Percentiles rank a stretch among this genome's conserved stretches.
Evolutionary conservation across 495 filamentous ascomycete species (phyloP).

Genomic region (Aspergillus hancockii): DNA sequence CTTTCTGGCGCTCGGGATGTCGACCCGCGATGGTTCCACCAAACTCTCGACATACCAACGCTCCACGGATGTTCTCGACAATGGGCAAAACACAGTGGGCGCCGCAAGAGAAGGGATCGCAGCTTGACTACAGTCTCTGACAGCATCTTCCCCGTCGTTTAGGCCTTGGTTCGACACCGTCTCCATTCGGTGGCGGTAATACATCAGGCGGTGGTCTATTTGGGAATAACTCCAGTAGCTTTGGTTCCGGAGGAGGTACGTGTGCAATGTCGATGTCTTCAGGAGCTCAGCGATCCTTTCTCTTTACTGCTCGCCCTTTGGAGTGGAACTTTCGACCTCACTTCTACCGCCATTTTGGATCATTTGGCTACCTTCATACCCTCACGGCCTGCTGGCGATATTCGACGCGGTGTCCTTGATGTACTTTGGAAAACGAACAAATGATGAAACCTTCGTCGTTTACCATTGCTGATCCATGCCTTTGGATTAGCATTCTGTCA

Average conservation of each 20-base stretch:
- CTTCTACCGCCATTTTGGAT: not conserved
- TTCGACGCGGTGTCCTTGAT: not conserved
- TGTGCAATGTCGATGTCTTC: constrained; percentile 33
- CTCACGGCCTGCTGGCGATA: not conserved
- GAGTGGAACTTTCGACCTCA: constrained; percentile 12
- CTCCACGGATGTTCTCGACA: constrained; percentile 31
- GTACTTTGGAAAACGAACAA: not conserved
- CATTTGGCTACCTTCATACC: not conserved
- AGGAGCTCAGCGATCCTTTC: constrained; percentile 37
- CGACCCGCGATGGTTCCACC: constrained; percentile 35
- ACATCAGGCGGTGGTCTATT: constrained; percentile 43
- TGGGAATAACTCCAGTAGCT: constrained; percentile 51
- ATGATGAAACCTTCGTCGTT: not conserved
- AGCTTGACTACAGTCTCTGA: constrained; percentile 44
- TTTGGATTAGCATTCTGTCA: constrained; percentile 22
- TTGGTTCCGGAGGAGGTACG: constrained; percentile 60
- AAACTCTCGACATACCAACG: constrained; percentile 17
- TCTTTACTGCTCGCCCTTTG: constrained; percentile 16
- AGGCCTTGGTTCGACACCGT: constrained; percentile 60
- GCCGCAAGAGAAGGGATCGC: constrained; percentile 47
- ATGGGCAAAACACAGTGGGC: constrained; percentile 28
- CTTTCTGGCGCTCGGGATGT: constrained; percentile 38
- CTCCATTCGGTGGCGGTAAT: constrained; percentile 37
- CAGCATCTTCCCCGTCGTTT: constrained; percentile 46
- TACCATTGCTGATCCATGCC: constrained; percentile 13